Conservation (phyloP, 768 basidiomycete species). For the Cyclocybe cylindracea region DNA sequence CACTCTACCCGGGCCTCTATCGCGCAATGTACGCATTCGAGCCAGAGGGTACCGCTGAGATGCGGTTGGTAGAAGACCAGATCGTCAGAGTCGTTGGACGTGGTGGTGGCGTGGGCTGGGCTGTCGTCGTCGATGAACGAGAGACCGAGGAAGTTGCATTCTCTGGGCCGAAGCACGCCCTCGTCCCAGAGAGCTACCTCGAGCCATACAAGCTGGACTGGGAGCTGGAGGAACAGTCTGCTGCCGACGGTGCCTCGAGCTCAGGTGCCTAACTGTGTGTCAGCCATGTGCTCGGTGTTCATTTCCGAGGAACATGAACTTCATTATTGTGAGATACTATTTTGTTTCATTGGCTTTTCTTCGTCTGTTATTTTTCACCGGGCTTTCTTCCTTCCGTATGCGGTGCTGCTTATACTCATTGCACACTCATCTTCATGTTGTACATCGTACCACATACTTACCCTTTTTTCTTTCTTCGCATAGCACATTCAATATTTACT, state of each 20-base stretch:
- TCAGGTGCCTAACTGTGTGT: background rate
- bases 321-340: too few relatives aligned
- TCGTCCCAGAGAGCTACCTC: conserved; percentile 81
- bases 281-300: too few relatives aligned
- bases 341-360: too few relatives aligned
- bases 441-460: too few relatives aligned
- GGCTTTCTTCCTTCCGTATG: too few relatives aligned
- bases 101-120: conserved; percentile 83
- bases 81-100: conserved; percentile 70
- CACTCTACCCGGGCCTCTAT: conserved; percentile 70
- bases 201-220: conserved; percentile 54
- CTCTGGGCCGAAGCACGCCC: conserved; percentile 47
- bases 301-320: too few relatives aligned
- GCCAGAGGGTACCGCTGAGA: conserved; percentile 82
- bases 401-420: too few relatives aligned
- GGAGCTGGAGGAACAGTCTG: conserved; percentile 25
- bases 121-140: conserved; percentile 54
- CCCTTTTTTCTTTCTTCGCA: too few relatives aligned
- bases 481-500: too few relatives aligned
- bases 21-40: conserved; percentile 78
- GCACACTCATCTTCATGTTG: too few relatives aligned
- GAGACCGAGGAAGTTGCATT: conserved; percentile 10
- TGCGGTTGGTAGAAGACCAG: conserved; percentile 78
- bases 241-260: background rate
- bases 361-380: too few relatives aligned